A percentile compares a stretch with the other conserved stretches of the same genome.
Conservation (phyloP, 2,329 filamentous ascomycete species). For the Ilyonectria sp. region DNA sequence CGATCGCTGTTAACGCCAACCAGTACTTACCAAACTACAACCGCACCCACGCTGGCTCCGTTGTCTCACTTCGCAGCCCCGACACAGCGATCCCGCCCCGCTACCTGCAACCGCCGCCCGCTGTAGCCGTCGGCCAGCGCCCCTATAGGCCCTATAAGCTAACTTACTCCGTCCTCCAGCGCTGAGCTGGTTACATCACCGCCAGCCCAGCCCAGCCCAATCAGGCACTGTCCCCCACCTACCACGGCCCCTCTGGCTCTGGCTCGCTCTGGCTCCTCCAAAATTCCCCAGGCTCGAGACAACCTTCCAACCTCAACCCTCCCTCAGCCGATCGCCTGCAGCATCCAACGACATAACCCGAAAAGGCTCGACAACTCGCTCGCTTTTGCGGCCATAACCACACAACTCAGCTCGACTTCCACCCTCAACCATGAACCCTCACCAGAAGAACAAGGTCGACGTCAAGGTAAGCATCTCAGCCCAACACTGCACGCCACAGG, state of each 20-base stretch:
- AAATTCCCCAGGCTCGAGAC: constrained; percentile 40
- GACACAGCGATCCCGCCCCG: constrained; percentile 30
- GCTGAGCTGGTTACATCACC: constrained; percentile 43
- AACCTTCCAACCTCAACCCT: constrained; percentile 35
- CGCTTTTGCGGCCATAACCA: constrained; percentile 8
- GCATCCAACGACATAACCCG: background rate
- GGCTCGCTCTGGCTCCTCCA: constrained; percentile 35
- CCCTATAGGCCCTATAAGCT: constrained; percentile 14
- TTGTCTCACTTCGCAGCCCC: constrained; percentile 29
- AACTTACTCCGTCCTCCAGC: constrained; percentile 8
- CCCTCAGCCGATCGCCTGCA: constrained; percentile 29
- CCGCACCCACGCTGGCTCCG: background rate
- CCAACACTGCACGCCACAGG: constrained; percentile 24
- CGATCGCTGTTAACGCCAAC: background rate
- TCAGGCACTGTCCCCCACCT: constrained; percentile 44
- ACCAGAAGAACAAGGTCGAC: constrained; percentile 99
- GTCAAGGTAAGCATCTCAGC: constrained; percentile 79
- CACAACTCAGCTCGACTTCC: constrained; percentile 1
- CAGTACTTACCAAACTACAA: background rate
- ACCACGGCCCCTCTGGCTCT: constrained; percentile 36
- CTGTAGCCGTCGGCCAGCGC: constrained; percentile 2
- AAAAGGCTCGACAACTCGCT: background rate
- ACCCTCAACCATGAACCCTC: constrained; percentile 82
- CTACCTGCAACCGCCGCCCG: constrained; percentile 19
- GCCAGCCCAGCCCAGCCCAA: constrained; percentile 38